Conservation (phyloP, 805 yeast genomes). For the Nakazawaea ishiwadae region DNA sequence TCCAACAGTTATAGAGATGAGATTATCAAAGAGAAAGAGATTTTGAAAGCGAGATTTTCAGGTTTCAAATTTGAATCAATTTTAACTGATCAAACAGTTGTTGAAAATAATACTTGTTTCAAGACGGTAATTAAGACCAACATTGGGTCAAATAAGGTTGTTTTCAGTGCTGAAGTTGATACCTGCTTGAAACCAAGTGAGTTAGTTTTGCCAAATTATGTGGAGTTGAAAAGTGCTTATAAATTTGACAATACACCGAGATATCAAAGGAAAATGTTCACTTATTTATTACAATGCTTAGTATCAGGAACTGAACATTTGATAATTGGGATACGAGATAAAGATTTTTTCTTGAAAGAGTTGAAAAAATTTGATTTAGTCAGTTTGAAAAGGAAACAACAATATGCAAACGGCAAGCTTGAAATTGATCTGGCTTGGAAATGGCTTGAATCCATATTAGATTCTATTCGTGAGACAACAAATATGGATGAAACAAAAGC, state of each 20-base stretch:
- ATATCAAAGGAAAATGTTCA: neutral
- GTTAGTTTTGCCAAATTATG: constrained; percentile 1
- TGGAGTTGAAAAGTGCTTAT: constrained; percentile 2
- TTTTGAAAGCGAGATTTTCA: neutral
- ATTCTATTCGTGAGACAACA: neutral
- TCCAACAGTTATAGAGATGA: constrained; percentile 5
- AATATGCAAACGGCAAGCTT: neutral
- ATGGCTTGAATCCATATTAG: neutral
- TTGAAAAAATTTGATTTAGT: neutral
- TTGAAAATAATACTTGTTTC: neutral
- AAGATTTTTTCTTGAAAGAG: neutral
- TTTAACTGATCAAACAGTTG: neutral
- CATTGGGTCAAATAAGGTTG: neutral
- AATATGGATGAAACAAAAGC: neutral
- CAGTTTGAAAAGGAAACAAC: neutral
- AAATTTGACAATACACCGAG: neutral
- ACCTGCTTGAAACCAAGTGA: neutral
- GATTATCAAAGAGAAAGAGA: neutral
- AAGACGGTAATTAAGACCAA: neutral
- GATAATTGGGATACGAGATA: neutral
- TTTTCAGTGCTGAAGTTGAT: constrained; percentile 9
- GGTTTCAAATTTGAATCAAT: constrained; percentile 8
- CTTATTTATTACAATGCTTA: neutral
- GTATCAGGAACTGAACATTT: neutral
- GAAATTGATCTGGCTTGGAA: neutral